Conservation (phyloP, 1,284 basidiomycete species). For the Trametes pubescens region DNA sequence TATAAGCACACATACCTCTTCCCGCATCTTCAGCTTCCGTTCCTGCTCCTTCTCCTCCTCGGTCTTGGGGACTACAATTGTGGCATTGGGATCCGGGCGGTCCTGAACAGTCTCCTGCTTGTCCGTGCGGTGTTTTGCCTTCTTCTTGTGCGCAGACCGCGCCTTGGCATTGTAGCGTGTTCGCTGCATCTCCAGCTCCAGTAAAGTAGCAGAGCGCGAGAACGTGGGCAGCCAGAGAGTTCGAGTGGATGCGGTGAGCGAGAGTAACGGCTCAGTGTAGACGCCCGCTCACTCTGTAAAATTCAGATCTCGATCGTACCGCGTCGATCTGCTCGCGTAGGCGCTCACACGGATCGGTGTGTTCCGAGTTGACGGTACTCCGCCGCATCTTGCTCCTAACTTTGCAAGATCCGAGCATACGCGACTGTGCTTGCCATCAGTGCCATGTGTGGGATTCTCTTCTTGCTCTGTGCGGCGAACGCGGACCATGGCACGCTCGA, state of each 20-base stretch:
- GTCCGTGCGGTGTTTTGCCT: conserved; percentile 46
- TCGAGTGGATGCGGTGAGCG: background rate
- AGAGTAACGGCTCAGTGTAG: background rate
- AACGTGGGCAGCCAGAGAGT: background rate
- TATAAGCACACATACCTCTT: conserved; percentile 59
- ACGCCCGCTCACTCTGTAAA: conserved; percentile 22
- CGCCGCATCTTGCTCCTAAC: background rate
- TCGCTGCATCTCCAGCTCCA: conserved; percentile 16
- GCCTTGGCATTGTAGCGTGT: conserved; percentile 66
- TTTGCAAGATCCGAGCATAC: background rate
- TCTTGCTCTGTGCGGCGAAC: conserved; percentile 29
- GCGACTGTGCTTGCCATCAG: background rate
- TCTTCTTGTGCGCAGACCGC: conserved; percentile 63
- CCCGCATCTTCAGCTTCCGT: conserved; percentile 63
- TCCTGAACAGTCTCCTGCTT: conserved; percentile 29
- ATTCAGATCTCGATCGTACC: conserved; percentile 34
- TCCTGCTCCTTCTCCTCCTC: conserved; percentile 69
- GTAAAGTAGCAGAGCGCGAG: background rate
- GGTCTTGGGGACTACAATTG: conserved; percentile 64
- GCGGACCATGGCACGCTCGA: conserved; percentile 4
- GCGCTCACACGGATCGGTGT: conserved; percentile 13
- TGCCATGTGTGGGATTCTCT: conserved; percentile 61
- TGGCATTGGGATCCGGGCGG: conserved; percentile 62
- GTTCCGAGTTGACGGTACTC: background rate
- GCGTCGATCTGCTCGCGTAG: conserved; percentile 6